These are phyloP conservation scores for Cryptococcus sp. DNA, from an alignment of 1,284 basidiomycete species.

Conservation along the genomic window DNA sequence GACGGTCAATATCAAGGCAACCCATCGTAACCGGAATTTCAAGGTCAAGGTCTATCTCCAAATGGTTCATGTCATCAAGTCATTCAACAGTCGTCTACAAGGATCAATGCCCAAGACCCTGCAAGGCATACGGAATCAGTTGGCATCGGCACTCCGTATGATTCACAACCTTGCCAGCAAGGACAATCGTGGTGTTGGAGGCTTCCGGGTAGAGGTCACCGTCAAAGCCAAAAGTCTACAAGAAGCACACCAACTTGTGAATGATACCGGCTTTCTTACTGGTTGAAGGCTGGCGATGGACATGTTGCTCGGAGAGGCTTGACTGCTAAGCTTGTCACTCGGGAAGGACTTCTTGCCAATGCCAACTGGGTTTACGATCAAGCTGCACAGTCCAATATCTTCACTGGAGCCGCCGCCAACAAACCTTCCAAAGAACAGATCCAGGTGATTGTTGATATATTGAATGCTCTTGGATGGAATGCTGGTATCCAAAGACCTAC, in stretches of 20 bases:
- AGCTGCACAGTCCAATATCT: slow-evolving; percentile 1
- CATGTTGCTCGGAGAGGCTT: background rate
- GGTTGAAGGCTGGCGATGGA: slow-evolving; percentile 1
- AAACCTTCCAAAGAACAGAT: slow-evolving; percentile 2
- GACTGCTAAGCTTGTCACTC: background rate
- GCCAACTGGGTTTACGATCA: slow-evolving; percentile 10
- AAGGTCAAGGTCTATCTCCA: slow-evolving; percentile 12
- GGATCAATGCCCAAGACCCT: background rate
- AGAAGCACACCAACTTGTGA: slow-evolving; percentile 2
- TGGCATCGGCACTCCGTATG: slow-evolving; percentile 1
- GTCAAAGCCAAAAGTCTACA: slow-evolving; percentile 4
- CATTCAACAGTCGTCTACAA: slow-evolving; percentile 13
- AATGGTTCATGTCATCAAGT: slow-evolving; percentile 14
- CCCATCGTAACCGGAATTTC: background rate
- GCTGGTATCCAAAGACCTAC: slow-evolving; percentile 2
- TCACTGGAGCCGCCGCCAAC: background rate
- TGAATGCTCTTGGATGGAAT: slow-evolving; percentile 13
- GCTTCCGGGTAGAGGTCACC: slow-evolving; percentile 13
- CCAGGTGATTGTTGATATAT: slow-evolving; percentile 7
- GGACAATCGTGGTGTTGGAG: slow-evolving; percentile 1
- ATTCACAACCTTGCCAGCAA: background rate
- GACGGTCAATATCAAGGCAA: background rate
- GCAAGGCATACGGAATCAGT: background rate
- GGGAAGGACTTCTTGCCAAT: slow-evolving; percentile 6
- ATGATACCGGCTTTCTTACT: slow-evolving; percentile 2